Conservation (phyloP, 805 yeast species). For the Candida easanensis region DNA sequence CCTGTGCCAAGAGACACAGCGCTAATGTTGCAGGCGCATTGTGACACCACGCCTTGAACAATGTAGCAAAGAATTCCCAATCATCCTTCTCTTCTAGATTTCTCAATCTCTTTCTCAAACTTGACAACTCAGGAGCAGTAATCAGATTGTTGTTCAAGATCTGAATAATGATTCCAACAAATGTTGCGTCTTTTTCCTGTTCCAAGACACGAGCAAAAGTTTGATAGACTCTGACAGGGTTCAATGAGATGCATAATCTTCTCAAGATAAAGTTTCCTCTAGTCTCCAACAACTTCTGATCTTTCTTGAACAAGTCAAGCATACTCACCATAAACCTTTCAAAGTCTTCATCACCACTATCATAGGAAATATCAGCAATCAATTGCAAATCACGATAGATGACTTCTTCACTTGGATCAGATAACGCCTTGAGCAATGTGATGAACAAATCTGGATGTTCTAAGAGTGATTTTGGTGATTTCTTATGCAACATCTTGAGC, state of each 20-base stretch:
- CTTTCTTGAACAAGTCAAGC: constrained; percentile 65
- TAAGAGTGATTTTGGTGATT: constrained; percentile 56
- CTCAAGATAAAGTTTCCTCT: constrained; percentile 83
- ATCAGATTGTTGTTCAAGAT: constrained; percentile 82
- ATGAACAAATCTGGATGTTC: constrained; percentile 65
- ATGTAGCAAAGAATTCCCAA: constrained; percentile 63
- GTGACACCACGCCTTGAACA: constrained; percentile 89
- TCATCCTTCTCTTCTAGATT: constrained; percentile 61
- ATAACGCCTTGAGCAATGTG: constrained; percentile 69
- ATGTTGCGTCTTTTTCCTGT: constrained; percentile 57
- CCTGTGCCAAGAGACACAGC: constrained; percentile 80
- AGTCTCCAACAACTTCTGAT: constrained; percentile 60
- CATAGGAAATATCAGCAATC: constrained; percentile 67
- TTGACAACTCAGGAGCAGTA: constrained; percentile 77
- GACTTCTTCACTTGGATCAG: constrained; percentile 72
- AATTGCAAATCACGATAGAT: constrained; percentile 70
- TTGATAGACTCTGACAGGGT: constrained; percentile 79
- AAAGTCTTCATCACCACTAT: constrained; percentile 74
- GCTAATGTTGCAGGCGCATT: constrained; percentile 87
- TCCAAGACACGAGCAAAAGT: constrained; percentile 75
- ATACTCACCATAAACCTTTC: constrained; percentile 71
- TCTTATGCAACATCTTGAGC: constrained; percentile 77
- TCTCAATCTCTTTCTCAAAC: constrained; percentile 66
- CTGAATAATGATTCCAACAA: constrained; percentile 79
- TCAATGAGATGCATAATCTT: constrained; percentile 75